Evolutionary conservation across 768 basidiomycete genomes (phyloP), one percentile per base, ranked within the genome.

Genomic region (Lactarius deliciosus): DNA sequence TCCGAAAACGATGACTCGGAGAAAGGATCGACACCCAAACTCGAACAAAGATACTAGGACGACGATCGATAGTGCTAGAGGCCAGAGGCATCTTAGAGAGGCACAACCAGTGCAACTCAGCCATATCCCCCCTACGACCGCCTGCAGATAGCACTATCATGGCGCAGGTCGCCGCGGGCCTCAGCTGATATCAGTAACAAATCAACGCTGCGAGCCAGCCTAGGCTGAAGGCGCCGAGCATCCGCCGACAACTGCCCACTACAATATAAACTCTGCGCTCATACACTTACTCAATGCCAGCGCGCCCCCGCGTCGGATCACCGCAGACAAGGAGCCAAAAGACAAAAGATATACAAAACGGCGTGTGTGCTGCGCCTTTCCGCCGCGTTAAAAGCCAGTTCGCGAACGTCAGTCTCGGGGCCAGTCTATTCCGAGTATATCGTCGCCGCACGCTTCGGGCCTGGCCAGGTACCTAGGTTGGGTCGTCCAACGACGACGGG

Each of bases 21-120:
- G 50, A 53, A 53, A 15, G 50, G 50, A 53, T 53, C 50, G 50
- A 53, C 50, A 53, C n/a, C 47, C 11, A n/a, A 45, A 20, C 43
- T 45, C 43, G 43, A 45, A 45, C 20, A 15, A 13, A 22, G 22
- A 25, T 10, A 50, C 36, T 38, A 38, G 36, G 22, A 50, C 25
- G 50, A 50, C 25, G 22, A 50, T 50, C 47, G 50, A 53, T 53
- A 25, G 16, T 41, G 16, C 41, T 22, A 5, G 45, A 45, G 45
- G 20, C 45, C 20, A 6, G n/a, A 40, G 38, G 15, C 38, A 11
- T 38, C 36, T 13, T 11, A 38, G 22, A 50, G 22, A 50, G 22
- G 25, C 13, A 53, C 50, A 53, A 5, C n/a, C 22, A n/a, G n/a
- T n/a, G n/a, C n/a, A 53, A 53, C 25, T 53, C 50, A 53, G 50